Base-by-base conservation (phyloP, 768 basidiomycete species). In the Daedaleopsis nitida region DNA sequence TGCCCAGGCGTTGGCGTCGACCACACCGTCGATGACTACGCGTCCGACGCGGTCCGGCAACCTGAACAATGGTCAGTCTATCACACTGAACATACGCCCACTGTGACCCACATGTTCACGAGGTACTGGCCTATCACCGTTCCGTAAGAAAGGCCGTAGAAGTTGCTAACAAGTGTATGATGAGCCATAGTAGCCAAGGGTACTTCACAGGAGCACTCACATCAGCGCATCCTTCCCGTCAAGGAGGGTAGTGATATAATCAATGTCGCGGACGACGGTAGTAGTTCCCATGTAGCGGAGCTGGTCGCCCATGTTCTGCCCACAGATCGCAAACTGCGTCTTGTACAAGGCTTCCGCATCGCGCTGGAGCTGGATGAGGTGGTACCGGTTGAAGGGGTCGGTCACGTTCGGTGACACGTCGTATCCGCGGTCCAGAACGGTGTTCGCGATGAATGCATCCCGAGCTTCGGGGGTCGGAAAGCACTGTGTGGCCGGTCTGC, bases 211-310 rank as follows among this genome's bases (percentile, higher is more conserved):
- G 16, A 12, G 27, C 3, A 61, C 69, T 49, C 35, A 72, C 70
- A 75, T 71, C 10, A 69, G 54, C 6, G 67, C 60, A 32, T 71
- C 66, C 12, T 68, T 59, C 12, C 74, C 74, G 14, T 74, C 73
- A 5, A 75, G 38, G 1, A 62, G 56, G 7, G 57, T 57, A n/a
- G 66, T 67, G n/a, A 74, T 64, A 52, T 62, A 68, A 55, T 73
- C 73, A 11, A 75, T 64, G 55, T 75, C 74, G 13, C 74, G 66
- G 10, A 70, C 74, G 21, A 75, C 73, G 12, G 68, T 72, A 43
- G 65, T 66, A 1, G 74, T 75, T 3, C 74, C 74, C 60, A 74
- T 70, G 52, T 73, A 72, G 38, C 59, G 60, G 23, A 75, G 57
- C 34, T 58, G 43, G 23, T 73, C 70, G 12, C 73, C 74, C 63